phyloP scores from a whole-genome alignment of 1,284 basidiomycete genomes.

The Fomes fomentarius region DNA sequence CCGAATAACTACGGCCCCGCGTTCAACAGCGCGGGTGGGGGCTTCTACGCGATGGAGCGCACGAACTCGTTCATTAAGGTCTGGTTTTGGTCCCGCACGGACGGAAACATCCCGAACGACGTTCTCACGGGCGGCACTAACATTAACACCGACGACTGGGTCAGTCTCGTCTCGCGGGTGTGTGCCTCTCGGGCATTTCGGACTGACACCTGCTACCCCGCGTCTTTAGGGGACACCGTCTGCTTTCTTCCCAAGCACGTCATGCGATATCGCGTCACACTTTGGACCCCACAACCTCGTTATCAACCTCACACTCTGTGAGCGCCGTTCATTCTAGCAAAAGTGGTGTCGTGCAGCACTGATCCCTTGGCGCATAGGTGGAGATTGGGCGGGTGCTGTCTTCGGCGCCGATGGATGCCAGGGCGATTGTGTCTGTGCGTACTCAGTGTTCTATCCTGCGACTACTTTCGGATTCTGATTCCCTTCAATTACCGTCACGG shows the following conservation, averaged over 20 bases:
- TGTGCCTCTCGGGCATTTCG: neutral
- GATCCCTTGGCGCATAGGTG: conserved; percentile 32
- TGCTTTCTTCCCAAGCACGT: conserved; percentile 55
- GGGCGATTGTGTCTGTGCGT: conserved; percentile 48
- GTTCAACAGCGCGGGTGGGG: conserved; percentile 61
- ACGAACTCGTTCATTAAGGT: conserved; percentile 52
- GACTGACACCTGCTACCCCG: neutral
- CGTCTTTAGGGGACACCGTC: conserved; percentile 49
- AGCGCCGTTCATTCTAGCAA: too few species aligned
- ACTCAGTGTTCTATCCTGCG: neutral
- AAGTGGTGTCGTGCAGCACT: too few species aligned
- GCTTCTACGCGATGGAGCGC: conserved; percentile 58
- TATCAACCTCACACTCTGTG: conserved; percentile 54
- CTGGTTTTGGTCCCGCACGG: conserved; percentile 61
- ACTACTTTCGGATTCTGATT: neutral
- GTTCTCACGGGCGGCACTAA: conserved; percentile 42
- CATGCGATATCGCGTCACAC: conserved; percentile 48
- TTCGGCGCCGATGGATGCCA: conserved; percentile 49
- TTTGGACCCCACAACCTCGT: conserved; percentile 60
- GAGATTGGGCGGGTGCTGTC: conserved; percentile 58
- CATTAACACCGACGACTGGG: conserved; percentile 51
- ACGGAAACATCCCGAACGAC: conserved; percentile 46
- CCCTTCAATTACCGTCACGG: neutral
- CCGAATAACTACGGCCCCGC: conserved; percentile 51
- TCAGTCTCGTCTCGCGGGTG: neutral